Conservation (phyloP, 371 early-diverging fungal genomes). For the Funneliformis caledonium region DNA sequence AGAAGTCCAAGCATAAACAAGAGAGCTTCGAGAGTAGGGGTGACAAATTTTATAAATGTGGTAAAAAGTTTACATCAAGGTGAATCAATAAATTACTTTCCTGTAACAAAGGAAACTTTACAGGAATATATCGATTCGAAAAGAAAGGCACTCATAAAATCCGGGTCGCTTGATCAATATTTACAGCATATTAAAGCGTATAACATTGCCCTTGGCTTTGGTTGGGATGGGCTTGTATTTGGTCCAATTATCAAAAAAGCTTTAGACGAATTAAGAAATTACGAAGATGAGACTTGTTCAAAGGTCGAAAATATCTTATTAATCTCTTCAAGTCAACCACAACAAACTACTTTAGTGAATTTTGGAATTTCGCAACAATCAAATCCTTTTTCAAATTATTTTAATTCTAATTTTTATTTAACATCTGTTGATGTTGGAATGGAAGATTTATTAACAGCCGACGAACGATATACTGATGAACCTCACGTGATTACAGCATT, state of each 20-base stretch:
- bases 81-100: constrained; percentile 31
- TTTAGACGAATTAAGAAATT: constrained; percentile 34
- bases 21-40: constrained; percentile 36
- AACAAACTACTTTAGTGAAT: neutral
- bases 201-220: constrained; percentile 35
- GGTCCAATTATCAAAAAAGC: constrained; percentile 39
- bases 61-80: constrained; percentile 34
- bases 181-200: constrained; percentile 41
- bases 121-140: constrained; percentile 34
- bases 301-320: neutral
- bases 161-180: constrained; percentile 37
- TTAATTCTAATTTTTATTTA: neutral
- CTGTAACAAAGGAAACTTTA: constrained; percentile 27
- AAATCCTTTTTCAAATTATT: neutral
- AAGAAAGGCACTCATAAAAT: constrained; percentile 31
- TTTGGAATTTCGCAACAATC: neutral
- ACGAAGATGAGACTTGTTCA: constrained; percentile 8
- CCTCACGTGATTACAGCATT: too few species aligned
- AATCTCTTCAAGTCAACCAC: neutral
- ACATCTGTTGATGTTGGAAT: neutral
- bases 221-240: constrained; percentile 13
- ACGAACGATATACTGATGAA: neutral
- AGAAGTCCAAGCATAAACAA: constrained; percentile 27
- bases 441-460: neutral
- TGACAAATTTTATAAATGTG: constrained; percentile 40